These are phyloP conservation scores for Aspergillus wentii DNA, from an alignment of 495 filamentous ascomycete species.

Conservation along the genomic window DNA sequence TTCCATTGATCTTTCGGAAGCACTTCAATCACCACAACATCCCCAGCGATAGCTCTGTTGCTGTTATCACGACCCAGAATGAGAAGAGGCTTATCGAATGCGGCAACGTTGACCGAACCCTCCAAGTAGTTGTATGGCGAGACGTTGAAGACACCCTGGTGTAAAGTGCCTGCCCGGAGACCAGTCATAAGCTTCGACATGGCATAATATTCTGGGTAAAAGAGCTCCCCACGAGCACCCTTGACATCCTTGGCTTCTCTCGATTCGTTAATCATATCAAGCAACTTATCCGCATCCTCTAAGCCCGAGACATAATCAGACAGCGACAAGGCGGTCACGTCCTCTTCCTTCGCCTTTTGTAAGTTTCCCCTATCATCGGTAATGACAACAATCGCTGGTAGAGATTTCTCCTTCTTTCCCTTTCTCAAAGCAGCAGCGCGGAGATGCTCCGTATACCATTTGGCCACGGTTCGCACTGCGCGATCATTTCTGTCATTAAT, in stretches of 20 bases:
- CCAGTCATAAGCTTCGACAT: conserved; percentile 96
- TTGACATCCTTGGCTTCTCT: conserved; percentile 60
- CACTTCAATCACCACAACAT: conserved; percentile 87
- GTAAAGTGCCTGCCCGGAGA: conserved; percentile 75
- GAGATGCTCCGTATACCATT: conserved; percentile 86
- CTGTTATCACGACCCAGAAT: conserved; percentile 94
- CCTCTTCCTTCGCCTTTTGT: conserved; percentile 72
- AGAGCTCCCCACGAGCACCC: conserved; percentile 58
- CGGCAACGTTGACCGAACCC: conserved; percentile 80
- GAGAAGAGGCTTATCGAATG: conserved; percentile 83
- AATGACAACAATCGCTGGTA: conserved; percentile 84
- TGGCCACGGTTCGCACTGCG: conserved; percentile 78
- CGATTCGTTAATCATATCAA: conserved; percentile 91
- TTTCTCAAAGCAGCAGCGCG: conserved; percentile 45
- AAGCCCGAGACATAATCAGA: conserved; percentile 76
- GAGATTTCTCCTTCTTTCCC: conserved; percentile 49
- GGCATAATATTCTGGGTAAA: conserved; percentile 81
- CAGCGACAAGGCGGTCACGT: conserved; percentile 61
- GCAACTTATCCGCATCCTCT: conserved; percentile 73
- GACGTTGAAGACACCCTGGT: conserved; percentile 93
- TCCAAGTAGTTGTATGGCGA: conserved; percentile 98
- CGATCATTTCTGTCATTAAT: conserved; percentile 97
- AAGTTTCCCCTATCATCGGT: conserved; percentile 89
- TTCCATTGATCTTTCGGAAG: conserved; percentile 96
- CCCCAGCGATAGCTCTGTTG: conserved; percentile 87